These are phyloP conservation scores for Vitis rupestris DNA, from an alignment of 164 flowering plant species.

Conservation along the genomic window DNA sequence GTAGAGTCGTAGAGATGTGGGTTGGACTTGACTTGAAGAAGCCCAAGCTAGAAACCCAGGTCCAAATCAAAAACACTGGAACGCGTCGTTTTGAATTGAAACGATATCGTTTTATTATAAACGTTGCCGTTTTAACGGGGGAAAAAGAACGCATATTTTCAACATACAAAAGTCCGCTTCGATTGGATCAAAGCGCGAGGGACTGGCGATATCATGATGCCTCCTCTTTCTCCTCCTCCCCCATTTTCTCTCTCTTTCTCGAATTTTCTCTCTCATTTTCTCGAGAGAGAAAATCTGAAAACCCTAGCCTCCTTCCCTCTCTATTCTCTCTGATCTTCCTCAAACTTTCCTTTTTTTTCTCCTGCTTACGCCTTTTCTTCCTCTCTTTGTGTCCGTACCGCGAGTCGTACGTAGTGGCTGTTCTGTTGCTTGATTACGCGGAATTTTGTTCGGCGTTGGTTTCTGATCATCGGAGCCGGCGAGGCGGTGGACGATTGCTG, in stretches of 20 bases:
- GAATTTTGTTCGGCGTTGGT: background rate
- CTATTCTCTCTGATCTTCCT: background rate
- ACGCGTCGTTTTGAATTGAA: too few species aligned
- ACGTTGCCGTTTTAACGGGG: too few species aligned
- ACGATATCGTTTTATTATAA: too few species aligned
- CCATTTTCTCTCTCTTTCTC: conserved; percentile 5
- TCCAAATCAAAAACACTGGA: too few species aligned
- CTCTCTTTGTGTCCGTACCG: background rate
- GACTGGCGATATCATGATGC: conserved; percentile 8
- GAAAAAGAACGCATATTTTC: too few species aligned
- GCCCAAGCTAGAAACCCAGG: too few species aligned
- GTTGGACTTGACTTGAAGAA: too few species aligned
- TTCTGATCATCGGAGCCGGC: background rate
- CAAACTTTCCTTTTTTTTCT: background rate
- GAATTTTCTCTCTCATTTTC: conserved; percentile 1
- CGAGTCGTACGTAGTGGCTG: background rate
- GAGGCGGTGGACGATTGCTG: background rate
- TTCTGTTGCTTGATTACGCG: too few species aligned
- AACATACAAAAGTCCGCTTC: conserved; percentile 12
- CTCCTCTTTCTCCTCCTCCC: conserved; percentile 9
- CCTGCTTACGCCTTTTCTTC: background rate
- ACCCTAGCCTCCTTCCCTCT: background rate
- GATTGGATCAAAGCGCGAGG: conserved; percentile 34
- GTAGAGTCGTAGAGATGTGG: too few species aligned
- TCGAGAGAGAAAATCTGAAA: conserved; percentile 14